These are phyloP conservation scores for Pyrrhoderma lamaoense DNA, from an alignment of 1,284 basidiomycete genomes.

Conservation along the genomic window DNA sequence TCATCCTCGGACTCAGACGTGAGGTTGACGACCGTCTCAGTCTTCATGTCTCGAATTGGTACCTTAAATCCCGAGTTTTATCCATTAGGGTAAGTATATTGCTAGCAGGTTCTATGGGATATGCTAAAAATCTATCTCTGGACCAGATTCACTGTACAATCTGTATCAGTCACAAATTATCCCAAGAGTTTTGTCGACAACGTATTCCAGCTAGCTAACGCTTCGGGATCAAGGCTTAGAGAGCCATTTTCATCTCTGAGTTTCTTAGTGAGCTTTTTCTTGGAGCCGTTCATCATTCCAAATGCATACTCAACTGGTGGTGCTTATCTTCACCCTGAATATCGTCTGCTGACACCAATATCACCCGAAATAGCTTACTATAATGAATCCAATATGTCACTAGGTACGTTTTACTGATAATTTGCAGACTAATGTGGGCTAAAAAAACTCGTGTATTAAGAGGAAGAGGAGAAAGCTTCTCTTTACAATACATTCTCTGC, in stretches of 20 bases:
- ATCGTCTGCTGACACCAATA: conserved; percentile 2
- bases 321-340: conserved; percentile 12
- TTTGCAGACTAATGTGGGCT: not conserved
- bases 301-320: conserved; percentile 10
- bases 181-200: not conserved
- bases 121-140: not conserved
- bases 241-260: not conserved
- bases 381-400: not conserved
- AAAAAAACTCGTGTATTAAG: not conserved
- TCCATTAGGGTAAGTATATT: too few species aligned
- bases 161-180: conserved; percentile 9
- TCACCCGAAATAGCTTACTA: conserved; percentile 7
- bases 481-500: not conserved
- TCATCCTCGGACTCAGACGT: too few species aligned
- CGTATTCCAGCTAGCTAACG: not conserved
- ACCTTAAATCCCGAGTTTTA: too few species aligned
- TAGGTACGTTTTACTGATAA: not conserved
- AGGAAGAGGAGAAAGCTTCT: not conserved
- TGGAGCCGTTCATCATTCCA: conserved; percentile 12
- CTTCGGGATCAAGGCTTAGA: not conserved
- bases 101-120: too few species aligned
- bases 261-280: not conserved
- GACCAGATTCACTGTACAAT: conserved; percentile 2
- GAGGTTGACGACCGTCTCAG: too few species aligned
- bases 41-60: too few species aligned